Evolutionary conservation across 495 filamentous ascomycete genomes (phyloP).

Genomic region (Collariella sp.): DNA sequence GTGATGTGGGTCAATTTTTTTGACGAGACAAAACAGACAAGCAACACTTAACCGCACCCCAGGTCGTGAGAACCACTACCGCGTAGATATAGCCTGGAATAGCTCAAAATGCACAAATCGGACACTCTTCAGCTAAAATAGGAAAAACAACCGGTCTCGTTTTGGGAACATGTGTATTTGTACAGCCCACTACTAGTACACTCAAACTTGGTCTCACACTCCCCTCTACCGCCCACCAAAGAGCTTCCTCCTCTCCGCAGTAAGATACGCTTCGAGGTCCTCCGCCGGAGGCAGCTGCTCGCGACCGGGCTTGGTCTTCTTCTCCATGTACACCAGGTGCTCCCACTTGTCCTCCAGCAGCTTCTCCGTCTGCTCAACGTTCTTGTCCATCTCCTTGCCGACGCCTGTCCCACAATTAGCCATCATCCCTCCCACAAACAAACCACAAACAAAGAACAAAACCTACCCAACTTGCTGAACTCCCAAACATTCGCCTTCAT

Average conservation of each 20-base stretch:
- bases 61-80: no score
- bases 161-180: constrained; percentile 4
- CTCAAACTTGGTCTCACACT: not conserved
- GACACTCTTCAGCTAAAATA: no score
- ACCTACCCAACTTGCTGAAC: constrained; percentile 60
- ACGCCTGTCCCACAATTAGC: constrained; percentile 42
- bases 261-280: constrained; percentile 49
- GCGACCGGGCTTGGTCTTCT: constrained; percentile 50
- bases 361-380: constrained; percentile 49
- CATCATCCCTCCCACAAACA: not conserved
- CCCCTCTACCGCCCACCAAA: constrained; percentile 20
- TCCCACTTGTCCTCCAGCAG: constrained; percentile 54
- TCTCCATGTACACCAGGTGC: constrained; percentile 50
- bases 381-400: constrained; percentile 56
- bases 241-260: constrained; percentile 38
- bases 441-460: not conserved
- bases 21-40: no score
- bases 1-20: no score
- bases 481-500: constrained; percentile 99
- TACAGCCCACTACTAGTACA: constrained; percentile 6
- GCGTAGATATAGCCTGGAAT: no score
- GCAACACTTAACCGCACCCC: no score
- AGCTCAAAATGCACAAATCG: no score
- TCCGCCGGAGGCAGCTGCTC: constrained; percentile 43
- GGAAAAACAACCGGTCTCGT: no score